Percentiles rank a stretch among this genome's conserved stretches.
Evolutionary conservation across 371 early-diverging fungal species (phyloP).

Genomic region (Catenaria anguillulae): DNA sequence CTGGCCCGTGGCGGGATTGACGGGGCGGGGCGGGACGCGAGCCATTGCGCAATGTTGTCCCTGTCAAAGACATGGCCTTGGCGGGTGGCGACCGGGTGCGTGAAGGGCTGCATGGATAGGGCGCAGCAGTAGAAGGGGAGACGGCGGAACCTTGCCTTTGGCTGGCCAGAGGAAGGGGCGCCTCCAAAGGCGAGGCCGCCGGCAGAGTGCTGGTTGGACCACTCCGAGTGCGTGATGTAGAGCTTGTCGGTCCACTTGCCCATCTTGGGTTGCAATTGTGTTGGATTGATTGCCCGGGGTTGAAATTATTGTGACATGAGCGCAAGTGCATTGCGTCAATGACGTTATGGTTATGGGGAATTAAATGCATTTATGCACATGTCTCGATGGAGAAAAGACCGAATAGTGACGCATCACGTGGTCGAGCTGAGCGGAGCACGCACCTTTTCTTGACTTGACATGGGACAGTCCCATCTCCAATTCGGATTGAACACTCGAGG

Average conservation of each 20-base stretch:
- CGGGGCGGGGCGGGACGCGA: conserved; percentile 21
- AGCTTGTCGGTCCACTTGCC: conserved; percentile 23
- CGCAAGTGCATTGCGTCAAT: no score
- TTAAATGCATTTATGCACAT: no score
- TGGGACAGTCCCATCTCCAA: no score
- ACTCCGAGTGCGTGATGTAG: conserved; percentile 79
- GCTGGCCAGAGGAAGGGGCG: conserved; percentile 20
- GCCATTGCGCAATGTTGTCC: conserved; percentile 66
- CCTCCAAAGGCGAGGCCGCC: conserved; percentile 54
- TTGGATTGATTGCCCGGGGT: no score
- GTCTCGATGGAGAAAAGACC: no score
- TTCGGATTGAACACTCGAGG: no score
- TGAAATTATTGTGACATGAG: no score
- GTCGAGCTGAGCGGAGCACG: no score
- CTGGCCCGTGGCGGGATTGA: conserved; percentile 77
- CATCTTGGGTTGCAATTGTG: no score
- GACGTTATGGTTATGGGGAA: no score
- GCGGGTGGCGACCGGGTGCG: conserved; percentile 67
- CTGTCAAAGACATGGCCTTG: conserved; percentile 81
- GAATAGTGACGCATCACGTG: no score
- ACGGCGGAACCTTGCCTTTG: conserved; percentile 32
- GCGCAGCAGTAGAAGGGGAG: conserved; percentile 76
- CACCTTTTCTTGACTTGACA: no score
- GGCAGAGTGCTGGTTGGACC: conserved; percentile 56
- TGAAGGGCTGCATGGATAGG: conserved; percentile 71